Percentiles rank a stretch among this genome's conserved stretches.
These are phyloP conservation scores for Akanthomyces uredinophilus DNA, from an alignment of 2,329 filamentous ascomycete genomes.

Conservation along the genomic window DNA sequence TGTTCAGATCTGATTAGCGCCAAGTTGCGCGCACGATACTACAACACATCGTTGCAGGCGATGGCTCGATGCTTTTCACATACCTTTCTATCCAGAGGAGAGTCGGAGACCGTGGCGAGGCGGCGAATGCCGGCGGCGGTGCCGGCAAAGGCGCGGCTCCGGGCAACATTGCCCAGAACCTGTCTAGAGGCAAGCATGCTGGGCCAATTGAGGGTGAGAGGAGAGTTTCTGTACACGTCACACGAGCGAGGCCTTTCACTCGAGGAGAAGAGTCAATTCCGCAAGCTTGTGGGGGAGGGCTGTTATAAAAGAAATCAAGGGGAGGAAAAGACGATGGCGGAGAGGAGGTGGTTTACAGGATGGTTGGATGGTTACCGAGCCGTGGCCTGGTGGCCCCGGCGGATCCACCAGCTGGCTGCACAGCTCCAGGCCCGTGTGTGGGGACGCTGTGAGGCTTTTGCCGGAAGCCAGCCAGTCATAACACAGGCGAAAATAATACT, in stretches of 20 bases:
- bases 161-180: slow-evolving; percentile 60
- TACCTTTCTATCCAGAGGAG: slow-evolving; percentile 85
- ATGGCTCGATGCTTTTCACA: slow-evolving; percentile 18
- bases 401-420: slow-evolving; percentile 14
- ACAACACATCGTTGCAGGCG: background rate
- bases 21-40: background rate
- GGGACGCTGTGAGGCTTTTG: slow-evolving; percentile 7
- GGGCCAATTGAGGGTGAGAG: slow-evolving; percentile 28
- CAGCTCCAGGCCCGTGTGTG: slow-evolving; percentile 13
- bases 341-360: slow-evolving; percentile 25
- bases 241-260: slow-evolving; percentile 14
- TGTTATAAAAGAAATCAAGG: slow-evolving; percentile 21
- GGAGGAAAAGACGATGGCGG: slow-evolving; percentile 20
- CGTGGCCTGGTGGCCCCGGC: background rate
- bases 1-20: background rate
- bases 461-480: slow-evolving; percentile 7
- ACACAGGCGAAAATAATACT: slow-evolving; percentile 26
- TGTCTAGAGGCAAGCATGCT: slow-evolving; percentile 69
- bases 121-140: slow-evolving; percentile 59
- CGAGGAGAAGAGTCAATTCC: slow-evolving; percentile 12
- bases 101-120: slow-evolving; percentile 82
- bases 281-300: slow-evolving; percentile 22
- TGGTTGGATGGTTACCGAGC: background rate
- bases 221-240: slow-evolving; percentile 16
- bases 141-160: slow-evolving; percentile 50